Evolutionary conservation across 2,329 filamentous ascomycete species (phyloP), one percentile per base, ranked within the genome.

Genomic region (Clonostachys sp.): DNA sequence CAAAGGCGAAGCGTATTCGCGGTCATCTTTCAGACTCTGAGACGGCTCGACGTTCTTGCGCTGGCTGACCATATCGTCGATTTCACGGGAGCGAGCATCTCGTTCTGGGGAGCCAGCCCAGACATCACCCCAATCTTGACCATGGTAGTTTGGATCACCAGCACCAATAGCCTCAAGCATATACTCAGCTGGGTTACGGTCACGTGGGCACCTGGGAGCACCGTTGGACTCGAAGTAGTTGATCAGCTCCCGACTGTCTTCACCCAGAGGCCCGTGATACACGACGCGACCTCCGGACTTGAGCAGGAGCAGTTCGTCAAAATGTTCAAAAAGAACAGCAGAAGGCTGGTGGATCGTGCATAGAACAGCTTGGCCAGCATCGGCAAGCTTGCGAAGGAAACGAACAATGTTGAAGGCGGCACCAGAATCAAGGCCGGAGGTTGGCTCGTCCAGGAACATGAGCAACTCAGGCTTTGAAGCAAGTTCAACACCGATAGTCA

Each of bases 361-460:
- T 1, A 83, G 62, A 8, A 84, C 75, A 1, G 79, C 77, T 51
- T 83, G 80, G 0, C 80, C 80, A 2, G 73, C 71, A 20, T 81
- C 77, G 2, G 81, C 78, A 3, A 86, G 68, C 55, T 83, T 83
- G 5, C 79, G 73, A 8, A 86, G 64, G 52, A 85, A 82, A 0
- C 78, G 73, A 3, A 83, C 72, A 51, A 84, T 84, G 53, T 83
- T 81, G 53, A 78, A 84, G 1, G 80, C 78, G 8, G 78, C 73
- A 39, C 76, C 74, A 0, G 74, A 75, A 52, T 83, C 80, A 12
- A 83, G 73, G 9, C 80, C 80, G 4, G 78, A 81, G 0, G 75
- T 78, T 0, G 75, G 75, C 54, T 86, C 83, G 47, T 86, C 82
- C n/a, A 86, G 64, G 58, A 86, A 86, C 56, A 85, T 73, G 6